A percentile compares a stretch with the other conserved stretches of the same genome.
Conservation (phyloP, 78 protist species). For the Thecamonas trahens region DNA sequence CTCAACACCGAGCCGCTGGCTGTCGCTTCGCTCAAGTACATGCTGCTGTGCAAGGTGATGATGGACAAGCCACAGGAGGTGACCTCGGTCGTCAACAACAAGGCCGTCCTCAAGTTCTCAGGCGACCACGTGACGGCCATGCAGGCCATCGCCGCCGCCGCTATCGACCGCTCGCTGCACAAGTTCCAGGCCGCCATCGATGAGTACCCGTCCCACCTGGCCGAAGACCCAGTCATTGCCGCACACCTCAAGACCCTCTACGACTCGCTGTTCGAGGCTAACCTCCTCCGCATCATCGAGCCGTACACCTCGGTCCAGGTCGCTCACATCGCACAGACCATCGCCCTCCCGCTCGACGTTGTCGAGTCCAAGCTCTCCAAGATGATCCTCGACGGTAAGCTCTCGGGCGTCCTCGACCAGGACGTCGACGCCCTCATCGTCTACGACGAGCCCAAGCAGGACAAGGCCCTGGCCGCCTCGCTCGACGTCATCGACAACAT, state of each 20-base stretch:
- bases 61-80: slow-evolving; percentile 78
- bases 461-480: slow-evolving; percentile 14
- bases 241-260: slow-evolving; percentile 67
- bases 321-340: slow-evolving; percentile 69
- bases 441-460: slow-evolving; percentile 52
- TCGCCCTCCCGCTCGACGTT: slow-evolving; percentile 55
- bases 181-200: slow-evolving; percentile 49
- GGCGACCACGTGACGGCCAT: slow-evolving; percentile 73
- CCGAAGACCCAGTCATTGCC: slow-evolving; percentile 43
- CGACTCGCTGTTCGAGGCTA: slow-evolving; percentile 81
- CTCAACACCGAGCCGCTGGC: slow-evolving; percentile 43
- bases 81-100: slow-evolving; percentile 63
- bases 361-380: slow-evolving; percentile 87
- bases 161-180: slow-evolving; percentile 54
- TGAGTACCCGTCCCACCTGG: slow-evolving; percentile 15
- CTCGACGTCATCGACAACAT: slow-evolving; percentile 66
- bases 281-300: slow-evolving; percentile 82
- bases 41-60: slow-evolving; percentile 92
- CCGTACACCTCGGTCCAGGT: slow-evolving; percentile 90
- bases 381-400: slow-evolving; percentile 92
- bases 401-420: slow-evolving; percentile 93
- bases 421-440: slow-evolving; percentile 85
- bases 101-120: slow-evolving; percentile 67
- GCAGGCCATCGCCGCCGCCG: slow-evolving; percentile 72
- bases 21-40: slow-evolving; percentile 88